Evolutionary conservation across 2,329 filamentous ascomycete genomes (phyloP), one percentile per base, ranked within the genome.

Genomic region (Calonectria fujianensis): DNA sequence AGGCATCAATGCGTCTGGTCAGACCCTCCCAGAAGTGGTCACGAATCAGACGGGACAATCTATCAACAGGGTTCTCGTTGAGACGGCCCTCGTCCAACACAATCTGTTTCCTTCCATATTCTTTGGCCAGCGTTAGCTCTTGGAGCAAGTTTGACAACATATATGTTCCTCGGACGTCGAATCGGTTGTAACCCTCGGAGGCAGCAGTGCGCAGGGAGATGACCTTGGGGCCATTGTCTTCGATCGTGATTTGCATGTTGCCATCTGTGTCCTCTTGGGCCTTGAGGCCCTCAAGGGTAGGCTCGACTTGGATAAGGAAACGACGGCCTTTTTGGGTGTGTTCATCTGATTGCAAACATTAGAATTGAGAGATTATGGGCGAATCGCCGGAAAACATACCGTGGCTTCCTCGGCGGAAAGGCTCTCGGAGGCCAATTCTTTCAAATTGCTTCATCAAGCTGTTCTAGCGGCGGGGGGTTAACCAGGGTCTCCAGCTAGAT

Each of bases 201-300:
- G 91, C 93, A 35, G 94, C 94, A 4, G 96, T 98, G 77, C 95
- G 94, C 48, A 98, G 88, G 48, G 94, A 93, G 70, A 98, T 90
- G 59, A 95, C 93, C 90, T 98, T 99, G 65, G 97, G 96, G 0
- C 97, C 97, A 77, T 92, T 91, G 86, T 99, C 97, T 83, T 98
- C 97, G 80, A 98, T 98, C 37, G 97, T 99, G 84, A 99, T 99
- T 85, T 98, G 96, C 89, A 95, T 95, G 85, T 99, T 98, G 72
- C 91, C 89, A 85, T 99, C 96, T 37, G 96, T 97, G 82, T 99
- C 97, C 85, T 99, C 97, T 78, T 96, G 94, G 48, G 92, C 91
- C 75, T 95, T 89, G 57, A 99, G 89, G 74, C 91, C 93, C 82
- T 96, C 90, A 72, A 98, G 90, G 0, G 96, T 98, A 29, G 92